These are phyloP conservation scores for Plasmodium gaboni DNA, from an alignment of 169 alveolate species.

Conservation along the genomic window DNA sequence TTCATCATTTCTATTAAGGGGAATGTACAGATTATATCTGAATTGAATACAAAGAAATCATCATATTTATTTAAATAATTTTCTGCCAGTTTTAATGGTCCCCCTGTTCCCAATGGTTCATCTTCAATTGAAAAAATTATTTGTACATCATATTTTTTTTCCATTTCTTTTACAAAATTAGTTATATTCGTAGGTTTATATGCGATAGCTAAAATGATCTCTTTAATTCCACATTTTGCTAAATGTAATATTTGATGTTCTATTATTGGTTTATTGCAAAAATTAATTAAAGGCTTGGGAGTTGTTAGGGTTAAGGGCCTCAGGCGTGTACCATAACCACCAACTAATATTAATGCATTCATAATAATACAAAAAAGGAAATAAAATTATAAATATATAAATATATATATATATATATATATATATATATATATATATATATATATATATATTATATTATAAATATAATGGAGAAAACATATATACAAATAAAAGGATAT, in stretches of 20 bases:
- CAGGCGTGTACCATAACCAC: slow-evolving; percentile 99
- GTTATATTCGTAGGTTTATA: slow-evolving; percentile 89
- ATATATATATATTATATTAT: no score
- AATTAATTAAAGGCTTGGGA: slow-evolving; percentile 97
- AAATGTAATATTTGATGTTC: slow-evolving; percentile 88
- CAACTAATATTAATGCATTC: slow-evolving; percentile 98
- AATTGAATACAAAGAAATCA: slow-evolving; percentile 95
- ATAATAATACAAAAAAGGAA: slow-evolving; percentile 76
- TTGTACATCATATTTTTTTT: slow-evolving; percentile 90
- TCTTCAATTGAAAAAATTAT: slow-evolving; percentile 95
- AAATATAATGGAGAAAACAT: no score
- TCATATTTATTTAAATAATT: slow-evolving; percentile 89
- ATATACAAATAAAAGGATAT: no score
- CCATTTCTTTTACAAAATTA: slow-evolving; percentile 84
- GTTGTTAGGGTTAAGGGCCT: slow-evolving; percentile 97
- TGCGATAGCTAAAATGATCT: slow-evolving; percentile 93
- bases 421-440: no score
- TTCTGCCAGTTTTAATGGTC: slow-evolving; percentile 93
- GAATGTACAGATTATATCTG: slow-evolving; percentile 97
- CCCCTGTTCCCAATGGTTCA: slow-evolving; percentile 98
- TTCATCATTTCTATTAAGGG: slow-evolving; percentile 95
- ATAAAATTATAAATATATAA: neutral
- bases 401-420: no score
- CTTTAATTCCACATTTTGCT: slow-evolving; percentile 88
- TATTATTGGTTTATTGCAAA: slow-evolving; percentile 96